phyloP scores from a whole-genome alignment of 306 rosid species.

The Begonia masoniana region DNA sequence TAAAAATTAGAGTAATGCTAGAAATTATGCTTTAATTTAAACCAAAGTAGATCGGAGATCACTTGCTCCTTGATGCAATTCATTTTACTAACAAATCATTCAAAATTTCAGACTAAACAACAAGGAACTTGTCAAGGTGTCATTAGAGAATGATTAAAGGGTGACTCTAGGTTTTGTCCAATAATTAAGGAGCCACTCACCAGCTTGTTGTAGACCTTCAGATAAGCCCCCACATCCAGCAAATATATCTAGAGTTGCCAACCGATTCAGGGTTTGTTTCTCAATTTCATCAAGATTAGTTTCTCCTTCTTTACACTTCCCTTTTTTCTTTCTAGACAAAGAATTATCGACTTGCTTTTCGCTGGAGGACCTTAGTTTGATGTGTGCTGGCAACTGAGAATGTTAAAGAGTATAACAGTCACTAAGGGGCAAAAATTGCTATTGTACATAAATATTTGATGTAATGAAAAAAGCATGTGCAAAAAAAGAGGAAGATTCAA shows the following conservation, averaged over 20 bases:
- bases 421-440: neutral
- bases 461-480: neutral
- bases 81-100: too few relatives aligned
- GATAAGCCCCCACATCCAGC: conserved; percentile 98
- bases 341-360: conserved; percentile 25
- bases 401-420: neutral
- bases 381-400: conserved; percentile 58
- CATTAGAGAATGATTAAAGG: too few relatives aligned
- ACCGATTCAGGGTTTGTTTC: conserved; percentile 26
- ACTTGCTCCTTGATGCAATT: too few relatives aligned
- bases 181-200: conserved; percentile 19
- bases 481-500: neutral
- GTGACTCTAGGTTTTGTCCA: conserved; percentile 1
- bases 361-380: conserved; percentile 49
- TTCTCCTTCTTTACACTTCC: conserved; percentile 81
- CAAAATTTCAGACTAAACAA: too few relatives aligned
- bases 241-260: conserved; percentile 84
- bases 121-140: too few relatives aligned
- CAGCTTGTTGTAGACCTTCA: conserved; percentile 69
- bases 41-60: too few relatives aligned
- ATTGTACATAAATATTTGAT: neutral
- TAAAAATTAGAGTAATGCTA: too few relatives aligned
- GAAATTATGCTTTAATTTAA: too few relatives aligned
- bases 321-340: conserved; percentile 77
- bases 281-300: conserved; percentile 29